Conservation (phyloP, 495 filamentous ascomycete genomes). For the Massariosphaeria phaeospora region DNA sequence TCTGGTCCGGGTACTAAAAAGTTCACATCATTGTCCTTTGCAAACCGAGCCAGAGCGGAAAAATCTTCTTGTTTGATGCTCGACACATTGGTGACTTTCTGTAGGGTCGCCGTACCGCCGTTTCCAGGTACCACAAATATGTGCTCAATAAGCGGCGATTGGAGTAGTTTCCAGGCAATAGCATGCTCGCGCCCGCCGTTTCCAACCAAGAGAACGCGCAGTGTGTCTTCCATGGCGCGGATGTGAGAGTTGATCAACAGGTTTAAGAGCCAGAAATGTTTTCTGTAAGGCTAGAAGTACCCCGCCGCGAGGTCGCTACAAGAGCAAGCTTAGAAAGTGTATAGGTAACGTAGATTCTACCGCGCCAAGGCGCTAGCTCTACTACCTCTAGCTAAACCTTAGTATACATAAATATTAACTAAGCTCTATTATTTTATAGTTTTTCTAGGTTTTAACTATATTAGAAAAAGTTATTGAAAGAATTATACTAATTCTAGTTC, state of each 20-base stretch:
- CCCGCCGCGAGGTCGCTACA: too few relatives aligned
- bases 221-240: conserved; percentile 9
- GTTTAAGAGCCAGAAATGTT: conserved; percentile 5
- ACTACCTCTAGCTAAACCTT: too few relatives aligned
- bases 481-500: too few relatives aligned
- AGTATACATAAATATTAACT: too few relatives aligned
- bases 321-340: too few relatives aligned
- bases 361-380: too few relatives aligned
- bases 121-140: conserved; percentile 76
- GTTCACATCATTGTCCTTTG: conserved; percentile 67
- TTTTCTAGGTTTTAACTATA: too few relatives aligned
- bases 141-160: conserved; percentile 63
- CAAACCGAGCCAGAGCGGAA: conserved; percentile 67
- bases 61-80: conserved; percentile 68
- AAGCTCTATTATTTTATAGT: too few relatives aligned
- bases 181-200: conserved; percentile 94
- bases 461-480: too few relatives aligned
- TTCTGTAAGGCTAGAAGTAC: conserved; percentile 2
- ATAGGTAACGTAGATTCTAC: too few relatives aligned
- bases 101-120: conserved; percentile 71
- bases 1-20: conserved; percentile 89
- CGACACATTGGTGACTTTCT: conserved; percentile 68
- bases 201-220: conserved; percentile 72
- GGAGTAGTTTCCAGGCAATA: conserved; percentile 86
- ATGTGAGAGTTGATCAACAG: not conserved